Percentiles rank a stretch among this genome's conserved stretches.
Evolutionary conservation across 108 stramenopile genomes (phyloP).

Genomic region (Fragilariopsis cylindrus): DNA sequence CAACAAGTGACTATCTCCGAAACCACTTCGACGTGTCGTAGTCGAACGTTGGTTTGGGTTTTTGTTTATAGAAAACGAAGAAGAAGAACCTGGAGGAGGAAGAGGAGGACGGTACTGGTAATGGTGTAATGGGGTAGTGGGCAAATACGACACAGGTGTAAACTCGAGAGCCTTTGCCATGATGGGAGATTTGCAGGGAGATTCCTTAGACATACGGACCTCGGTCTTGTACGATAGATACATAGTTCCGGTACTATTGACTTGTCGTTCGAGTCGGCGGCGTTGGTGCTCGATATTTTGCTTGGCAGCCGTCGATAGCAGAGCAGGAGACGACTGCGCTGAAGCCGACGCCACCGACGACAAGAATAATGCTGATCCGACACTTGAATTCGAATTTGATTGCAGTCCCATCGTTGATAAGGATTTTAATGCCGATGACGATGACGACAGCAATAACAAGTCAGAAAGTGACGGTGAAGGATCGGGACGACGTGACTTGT

Average conservation of each 20-base stretch:
- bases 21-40: neutral
- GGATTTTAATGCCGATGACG: neutral
- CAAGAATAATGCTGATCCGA: too few species aligned
- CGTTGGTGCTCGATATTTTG: slow-evolving; percentile 1
- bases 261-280: slow-evolving; percentile 12
- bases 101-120: neutral
- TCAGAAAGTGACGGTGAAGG: neutral
- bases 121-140: neutral
- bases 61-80: neutral
- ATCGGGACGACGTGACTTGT: neutral
- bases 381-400: too few species aligned
- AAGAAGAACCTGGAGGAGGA: neutral
- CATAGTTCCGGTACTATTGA: slow-evolving; percentile 35
- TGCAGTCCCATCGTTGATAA: neutral
- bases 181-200: slow-evolving; percentile 36
- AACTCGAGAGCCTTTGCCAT: slow-evolving; percentile 19
- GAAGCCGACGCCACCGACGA: too few species aligned
- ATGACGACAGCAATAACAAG: neutral
- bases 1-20: neutral
- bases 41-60: neutral
- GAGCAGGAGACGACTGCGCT: too few species aligned
- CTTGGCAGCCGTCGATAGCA: too few species aligned
- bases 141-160: slow-evolving; percentile 12
- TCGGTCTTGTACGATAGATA: slow-evolving; percentile 21
- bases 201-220: slow-evolving; percentile 6